Base-by-base conservation (phyloP, 768 basidiomycete genomes). In the Lanmaoa rubissima region DNA sequence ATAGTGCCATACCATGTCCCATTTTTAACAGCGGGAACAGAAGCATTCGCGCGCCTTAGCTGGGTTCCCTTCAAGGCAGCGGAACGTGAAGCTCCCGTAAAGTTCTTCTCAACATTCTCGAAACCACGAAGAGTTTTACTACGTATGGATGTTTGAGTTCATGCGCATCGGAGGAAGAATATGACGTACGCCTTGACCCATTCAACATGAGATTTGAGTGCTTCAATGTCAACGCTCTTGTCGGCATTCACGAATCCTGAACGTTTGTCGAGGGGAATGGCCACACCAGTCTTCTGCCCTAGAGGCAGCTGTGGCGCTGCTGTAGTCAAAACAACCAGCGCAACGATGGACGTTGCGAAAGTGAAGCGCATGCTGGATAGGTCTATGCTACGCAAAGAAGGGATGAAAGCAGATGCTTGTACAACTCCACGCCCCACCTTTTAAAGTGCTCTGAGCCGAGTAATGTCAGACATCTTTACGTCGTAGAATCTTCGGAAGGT, bases 1-100 rank as follows among this genome's bases (percentile, higher is more conserved):
- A 65, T 54, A 11, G 28, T 24, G n/a, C 61, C 55, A 5, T 42
- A 65, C 61, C 61, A 65, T 5, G 55, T 16, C 5, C 13, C 2
- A 16, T 3, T 17, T 3, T 12, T 3, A 5, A 34, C 0, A 10
- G 28, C 7, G n/a, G n/a, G 0, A 5, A 32, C 32, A n/a, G 38
- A 19, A 28, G 41, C 46, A 10, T 36, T 28, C 17, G 11, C 44
- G 3, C 50, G 51, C 19, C 17, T 52, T n/a, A 5, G 26, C 28
- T 51, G 43, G 5, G 10, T 9, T 5, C 48, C 41, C 12, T 21
- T 26, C 31, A 13, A 28, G 6, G 43, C 49, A 39, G 54, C 43
- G 8, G 53, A 55, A 8, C 59, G 51, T 3, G 6, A 8, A 8
- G 1, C 0, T 6, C 61, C 54, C 1, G 54, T 51, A 14, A n/a